phyloP scores from a whole-genome alignment of 495 filamentous ascomycete genomes.

The Aspergillus saccharolyticus region DNA sequence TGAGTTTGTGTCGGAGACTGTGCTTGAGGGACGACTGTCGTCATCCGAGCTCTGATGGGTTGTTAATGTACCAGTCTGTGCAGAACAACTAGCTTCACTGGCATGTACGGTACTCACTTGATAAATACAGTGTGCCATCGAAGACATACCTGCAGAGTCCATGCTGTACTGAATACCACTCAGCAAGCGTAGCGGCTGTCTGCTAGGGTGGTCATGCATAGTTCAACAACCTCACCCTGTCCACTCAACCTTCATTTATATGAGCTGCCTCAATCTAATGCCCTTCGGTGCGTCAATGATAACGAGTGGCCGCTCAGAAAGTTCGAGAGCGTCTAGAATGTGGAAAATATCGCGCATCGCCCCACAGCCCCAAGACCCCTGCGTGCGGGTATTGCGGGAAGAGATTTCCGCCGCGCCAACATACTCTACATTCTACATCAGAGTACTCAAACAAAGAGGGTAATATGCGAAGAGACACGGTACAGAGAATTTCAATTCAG shows the following conservation, averaged over 20 bases:
- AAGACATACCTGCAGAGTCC: not conserved
- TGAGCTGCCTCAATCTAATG: too few relatives aligned
- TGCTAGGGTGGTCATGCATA: too few relatives aligned
- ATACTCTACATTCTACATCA: too few relatives aligned
- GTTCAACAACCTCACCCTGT: too few relatives aligned
- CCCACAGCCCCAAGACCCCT: not conserved
- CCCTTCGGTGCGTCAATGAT: too few relatives aligned
- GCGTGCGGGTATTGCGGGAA: not conserved
- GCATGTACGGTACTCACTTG: not conserved
- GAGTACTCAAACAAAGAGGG: too few relatives aligned
- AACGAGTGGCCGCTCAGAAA: too few relatives aligned
- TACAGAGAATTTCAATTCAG: too few relatives aligned
- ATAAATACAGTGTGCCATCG: not conserved
- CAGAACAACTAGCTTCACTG: not conserved
- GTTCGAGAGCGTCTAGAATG: not conserved
- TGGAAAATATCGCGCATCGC: not conserved
- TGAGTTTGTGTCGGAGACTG: not conserved
- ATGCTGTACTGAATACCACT: not conserved
- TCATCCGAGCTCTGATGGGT: not conserved
- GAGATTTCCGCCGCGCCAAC: not conserved
- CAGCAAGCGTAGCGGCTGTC: too few relatives aligned
- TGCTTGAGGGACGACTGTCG: not conserved
- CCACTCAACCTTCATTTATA: too few relatives aligned
- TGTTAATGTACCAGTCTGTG: not conserved
- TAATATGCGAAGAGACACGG: too few relatives aligned